Evolutionary conservation across 495 filamentous ascomycete species (phyloP).

Genomic region (Parachaetomium inaequale): DNA sequence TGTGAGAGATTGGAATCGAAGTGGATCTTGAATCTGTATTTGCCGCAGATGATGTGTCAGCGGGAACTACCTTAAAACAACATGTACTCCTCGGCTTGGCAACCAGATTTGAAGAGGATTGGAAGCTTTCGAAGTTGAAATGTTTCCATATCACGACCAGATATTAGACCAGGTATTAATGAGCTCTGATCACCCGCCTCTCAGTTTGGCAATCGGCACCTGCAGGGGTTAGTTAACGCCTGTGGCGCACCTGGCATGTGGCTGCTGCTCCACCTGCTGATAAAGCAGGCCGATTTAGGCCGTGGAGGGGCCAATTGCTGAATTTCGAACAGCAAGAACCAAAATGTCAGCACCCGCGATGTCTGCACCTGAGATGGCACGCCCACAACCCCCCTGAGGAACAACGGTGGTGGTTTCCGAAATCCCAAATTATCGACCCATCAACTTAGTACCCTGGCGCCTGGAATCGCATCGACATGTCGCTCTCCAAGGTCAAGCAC

Average conservation of each 20-base stretch:
- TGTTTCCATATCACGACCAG: too few relatives aligned
- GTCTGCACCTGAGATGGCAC: constrained; percentile 2
- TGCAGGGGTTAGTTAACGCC: not conserved
- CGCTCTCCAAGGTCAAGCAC: constrained; percentile 56
- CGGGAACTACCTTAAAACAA: too few relatives aligned
- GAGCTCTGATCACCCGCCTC: too few relatives aligned
- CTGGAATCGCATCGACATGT: constrained; percentile 40
- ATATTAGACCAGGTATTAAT: too few relatives aligned
- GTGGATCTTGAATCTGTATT: too few relatives aligned
- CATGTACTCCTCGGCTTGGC: too few relatives aligned
- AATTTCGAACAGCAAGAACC: not conserved
- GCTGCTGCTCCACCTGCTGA: constrained; percentile 25
- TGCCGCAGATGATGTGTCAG: too few relatives aligned
- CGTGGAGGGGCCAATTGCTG: constrained; percentile 22
- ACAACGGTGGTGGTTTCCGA: not conserved
- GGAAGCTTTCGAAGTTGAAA: too few relatives aligned
- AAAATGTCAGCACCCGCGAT: not conserved
- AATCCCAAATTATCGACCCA: not conserved
- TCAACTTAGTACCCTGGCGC: not conserved
- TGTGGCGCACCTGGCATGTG: not conserved
- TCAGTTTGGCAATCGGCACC: too few relatives aligned
- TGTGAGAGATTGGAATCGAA: too few relatives aligned
- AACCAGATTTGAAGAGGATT: too few relatives aligned
- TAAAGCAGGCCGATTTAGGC: constrained; percentile 34
- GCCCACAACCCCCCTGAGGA: constrained; percentile 20